Conservation (phyloP, 2,329 filamentous ascomycete genomes). For the Paecilomyces niveus region DNA sequence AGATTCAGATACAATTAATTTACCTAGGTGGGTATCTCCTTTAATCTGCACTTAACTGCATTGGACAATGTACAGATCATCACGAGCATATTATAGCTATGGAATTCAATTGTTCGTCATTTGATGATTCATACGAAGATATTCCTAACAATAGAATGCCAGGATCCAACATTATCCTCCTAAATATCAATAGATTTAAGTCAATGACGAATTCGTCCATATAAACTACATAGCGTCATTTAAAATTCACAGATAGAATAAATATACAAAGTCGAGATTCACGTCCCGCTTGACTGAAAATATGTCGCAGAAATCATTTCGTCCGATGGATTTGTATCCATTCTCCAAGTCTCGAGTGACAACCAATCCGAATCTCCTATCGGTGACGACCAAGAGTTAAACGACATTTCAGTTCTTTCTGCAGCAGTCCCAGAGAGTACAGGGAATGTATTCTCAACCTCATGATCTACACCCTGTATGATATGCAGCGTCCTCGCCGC, state of each 20-base stretch:
- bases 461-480: slow-evolving; percentile 7
- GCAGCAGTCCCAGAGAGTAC: not conserved
- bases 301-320: not conserved
- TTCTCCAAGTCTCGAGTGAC: slow-evolving; percentile 6
- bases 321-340: not conserved
- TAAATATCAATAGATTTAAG: too few relatives aligned
- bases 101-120: too few relatives aligned
- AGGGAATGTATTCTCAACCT: slow-evolving; percentile 3
- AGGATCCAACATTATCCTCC: too few relatives aligned
- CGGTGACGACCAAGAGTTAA: slow-evolving; percentile 4
- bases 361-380: slow-evolving; percentile 7
- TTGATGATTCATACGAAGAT: too few relatives aligned
- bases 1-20: not conserved
- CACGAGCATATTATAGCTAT: too few relatives aligned
- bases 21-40: too few relatives aligned
- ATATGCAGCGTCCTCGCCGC: slow-evolving; percentile 5
- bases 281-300: not conserved
- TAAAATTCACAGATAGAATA: not conserved
- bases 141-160: too few relatives aligned
- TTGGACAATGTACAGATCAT: too few relatives aligned
- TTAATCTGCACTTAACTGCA: too few relatives aligned
- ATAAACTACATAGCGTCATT: not conserved
- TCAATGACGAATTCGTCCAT: not conserved
- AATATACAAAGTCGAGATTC: not conserved
- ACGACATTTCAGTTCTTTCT: not conserved